Evolutionary conservation across 2,329 filamentous ascomycete species (phyloP).

Genomic region (Pyrenophora graminea): DNA sequence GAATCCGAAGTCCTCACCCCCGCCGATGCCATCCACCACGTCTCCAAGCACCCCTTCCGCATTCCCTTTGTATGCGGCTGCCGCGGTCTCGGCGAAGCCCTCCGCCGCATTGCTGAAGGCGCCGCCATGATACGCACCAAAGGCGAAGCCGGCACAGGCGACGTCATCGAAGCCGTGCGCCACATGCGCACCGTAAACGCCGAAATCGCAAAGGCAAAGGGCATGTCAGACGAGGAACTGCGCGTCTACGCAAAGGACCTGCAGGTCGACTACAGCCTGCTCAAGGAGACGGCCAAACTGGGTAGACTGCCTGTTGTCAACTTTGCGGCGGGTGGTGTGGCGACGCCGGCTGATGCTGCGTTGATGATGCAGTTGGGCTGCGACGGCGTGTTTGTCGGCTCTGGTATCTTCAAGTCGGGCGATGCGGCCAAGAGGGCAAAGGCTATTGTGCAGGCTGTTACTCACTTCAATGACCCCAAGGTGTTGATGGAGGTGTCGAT

Average conservation of each 20-base stretch:
- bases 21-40: slow-evolving; percentile 87
- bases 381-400: slow-evolving; percentile 96
- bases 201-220: slow-evolving; percentile 74
- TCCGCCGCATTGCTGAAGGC: slow-evolving; percentile 87
- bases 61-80: slow-evolving; percentile 96
- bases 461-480: slow-evolving; percentile 84
- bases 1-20: slow-evolving; percentile 97
- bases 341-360: slow-evolving; percentile 95
- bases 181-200: slow-evolving; percentile 91
- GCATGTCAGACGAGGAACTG: slow-evolving; percentile 71
- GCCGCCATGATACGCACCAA: slow-evolving; percentile 99
- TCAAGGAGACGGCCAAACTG: slow-evolving; percentile 84
- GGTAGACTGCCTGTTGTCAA: slow-evolving; percentile 93
- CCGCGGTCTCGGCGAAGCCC: slow-evolving; percentile 89
- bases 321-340: slow-evolving; percentile 98
- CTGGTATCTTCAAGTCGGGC: slow-evolving; percentile 95
- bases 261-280: slow-evolving; percentile 74
- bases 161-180: slow-evolving; percentile 93
- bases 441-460: slow-evolving; percentile 93
- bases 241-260: slow-evolving; percentile 81
- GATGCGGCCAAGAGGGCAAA: slow-evolving; percentile 87
- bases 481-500: slow-evolving; percentile 84
- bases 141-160: slow-evolving; percentile 95
- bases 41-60: slow-evolving; percentile 82
- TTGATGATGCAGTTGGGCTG: slow-evolving; percentile 99